These are phyloP conservation scores for Pythium aristosporum DNA, from an alignment of 352 stramenopile genomes.

Conservation along the genomic window DNA sequence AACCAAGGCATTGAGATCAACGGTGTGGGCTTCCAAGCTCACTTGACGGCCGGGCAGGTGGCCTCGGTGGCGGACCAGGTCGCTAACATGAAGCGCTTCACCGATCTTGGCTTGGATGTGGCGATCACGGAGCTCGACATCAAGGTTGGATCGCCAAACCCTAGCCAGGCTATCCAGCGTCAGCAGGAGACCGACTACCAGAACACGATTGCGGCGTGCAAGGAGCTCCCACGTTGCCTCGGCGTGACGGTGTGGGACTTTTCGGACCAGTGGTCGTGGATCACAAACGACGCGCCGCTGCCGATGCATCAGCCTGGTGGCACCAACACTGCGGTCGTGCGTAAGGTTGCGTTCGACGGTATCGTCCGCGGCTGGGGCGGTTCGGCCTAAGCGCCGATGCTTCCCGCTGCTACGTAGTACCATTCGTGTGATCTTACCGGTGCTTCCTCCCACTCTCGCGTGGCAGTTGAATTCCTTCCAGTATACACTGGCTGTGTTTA, in stretches of 20 bases:
- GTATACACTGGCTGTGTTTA: too few species aligned
- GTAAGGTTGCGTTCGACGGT: background rate
- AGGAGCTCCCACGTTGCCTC: background rate
- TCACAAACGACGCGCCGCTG: background rate
- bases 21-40: background rate
- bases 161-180: background rate
- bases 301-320: constrained; percentile 1
- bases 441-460: too few species aligned
- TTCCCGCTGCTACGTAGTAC: too few species aligned
- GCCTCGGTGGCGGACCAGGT: background rate
- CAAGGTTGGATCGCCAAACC: background rate
- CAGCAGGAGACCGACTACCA: constrained; percentile 5
- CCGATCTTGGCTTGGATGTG: background rate
- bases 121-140: constrained; percentile 2
- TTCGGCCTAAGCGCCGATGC: background rate
- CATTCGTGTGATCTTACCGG: too few species aligned
- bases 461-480: too few species aligned
- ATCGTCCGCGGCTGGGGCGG: constrained; percentile 3
- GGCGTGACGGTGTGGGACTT: constrained; percentile 2
- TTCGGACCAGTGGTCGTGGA: constrained; percentile 7
- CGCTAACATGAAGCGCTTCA: constrained; percentile 5
- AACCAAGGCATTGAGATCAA: constrained; percentile 1
- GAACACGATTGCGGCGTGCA: background rate
- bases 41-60: background rate
- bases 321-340: background rate